Base-by-base conservation (phyloP, 139 green algal genomes). In the Chlamydomonas eustigma region DNA sequence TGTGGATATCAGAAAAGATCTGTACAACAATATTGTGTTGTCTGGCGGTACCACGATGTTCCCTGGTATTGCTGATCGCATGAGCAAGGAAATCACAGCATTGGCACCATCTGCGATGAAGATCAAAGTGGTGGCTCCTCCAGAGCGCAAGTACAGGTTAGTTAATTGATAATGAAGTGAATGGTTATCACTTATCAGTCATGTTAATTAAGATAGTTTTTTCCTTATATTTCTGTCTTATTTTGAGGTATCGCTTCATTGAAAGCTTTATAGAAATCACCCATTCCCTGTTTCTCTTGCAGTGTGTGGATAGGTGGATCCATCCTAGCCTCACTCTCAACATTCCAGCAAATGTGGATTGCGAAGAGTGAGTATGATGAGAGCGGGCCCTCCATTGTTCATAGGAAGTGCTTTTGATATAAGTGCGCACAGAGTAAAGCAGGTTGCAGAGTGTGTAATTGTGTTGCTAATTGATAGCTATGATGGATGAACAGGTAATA, bases 241-340 rank as follows among this genome's bases (percentile, higher is more conserved):
- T n/a, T n/a, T n/a, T n/a, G n/a, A n/a, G n/a, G n/a, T n/a, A n/a
- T n/a, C n/a, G n/a, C n/a, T n/a, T n/a, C n/a, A n/a, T n/a, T n/a
- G n/a, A n/a, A n/a, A n/a, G n/a, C n/a, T n/a, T n/a, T n/a, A n/a
- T n/a, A n/a, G n/a, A n/a, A n/a, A n/a, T n/a, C n/a, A n/a, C n/a
- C n/a, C n/a, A n/a, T n/a, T n/a, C n/a, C n/a, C n/a, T n/a, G n/a
- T n/a, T n/a, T n/a, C n/a, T n/a, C 44, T 58, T 58, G 93, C 85
- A 90, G 78, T 66, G 95, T 98, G 77, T 99, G 94, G 94, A 99
- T 99, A 70, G 94, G 95, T 78, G 95, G 95, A 51, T 98, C 94
- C 78, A 98, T 98, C 75, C 87, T 99, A 24, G 94, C 95, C 12
- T 96, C 90, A n/a, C 90, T 98, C 35, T 97, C 92, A 65, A 98